Evolutionary conservation across 257 asterid genomes (phyloP).

Genomic region (Rubia yunnanensis): DNA sequence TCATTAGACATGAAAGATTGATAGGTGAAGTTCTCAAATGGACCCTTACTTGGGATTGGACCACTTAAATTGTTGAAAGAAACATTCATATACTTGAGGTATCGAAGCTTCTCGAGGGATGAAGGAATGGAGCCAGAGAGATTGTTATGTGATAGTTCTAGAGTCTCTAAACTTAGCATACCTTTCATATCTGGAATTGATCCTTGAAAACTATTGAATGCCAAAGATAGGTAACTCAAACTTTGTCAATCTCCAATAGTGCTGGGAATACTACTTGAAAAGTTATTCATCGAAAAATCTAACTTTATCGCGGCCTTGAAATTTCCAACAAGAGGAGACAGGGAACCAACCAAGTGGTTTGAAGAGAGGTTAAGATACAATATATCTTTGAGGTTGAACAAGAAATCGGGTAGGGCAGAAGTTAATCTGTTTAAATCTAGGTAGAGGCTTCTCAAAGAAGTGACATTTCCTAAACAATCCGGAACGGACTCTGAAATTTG

Average conservation of each 20-base stretch:
- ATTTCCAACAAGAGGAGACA: slow-evolving; percentile 22
- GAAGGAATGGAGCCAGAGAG: slow-evolving; percentile 25
- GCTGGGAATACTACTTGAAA: slow-evolving; percentile 25
- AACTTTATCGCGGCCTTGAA: slow-evolving; percentile 8
- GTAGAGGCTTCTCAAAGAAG: slow-evolving; percentile 19
- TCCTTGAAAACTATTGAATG: slow-evolving; percentile 24
- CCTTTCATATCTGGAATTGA: slow-evolving; percentile 21
- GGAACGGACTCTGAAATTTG: slow-evolving; percentile 23
- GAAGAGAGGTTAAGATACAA: slow-evolving; percentile 26
- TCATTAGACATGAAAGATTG: slow-evolving; percentile 18
- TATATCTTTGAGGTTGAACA: slow-evolving; percentile 22
- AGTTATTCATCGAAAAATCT: slow-evolving; percentile 25
- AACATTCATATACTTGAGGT: slow-evolving; percentile 19
- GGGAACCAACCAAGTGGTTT: slow-evolving; percentile 19
- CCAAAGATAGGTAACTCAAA: slow-evolving; percentile 21
- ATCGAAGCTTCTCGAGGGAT: slow-evolving; percentile 16
- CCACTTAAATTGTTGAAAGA: slow-evolving; percentile 22
- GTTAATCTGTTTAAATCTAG: slow-evolving; percentile 19
- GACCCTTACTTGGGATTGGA: slow-evolving; percentile 15
- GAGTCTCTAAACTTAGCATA: slow-evolving; percentile 13
- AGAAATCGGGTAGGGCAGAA: slow-evolving; percentile 20
- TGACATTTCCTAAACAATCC: slow-evolving; percentile 22
- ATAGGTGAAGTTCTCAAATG: slow-evolving; percentile 14
- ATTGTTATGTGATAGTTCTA: slow-evolving; percentile 29
- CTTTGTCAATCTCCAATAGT: slow-evolving; percentile 15